Conservation (phyloP, 73 alveolate species). For the Breviolum minutum region DNA sequence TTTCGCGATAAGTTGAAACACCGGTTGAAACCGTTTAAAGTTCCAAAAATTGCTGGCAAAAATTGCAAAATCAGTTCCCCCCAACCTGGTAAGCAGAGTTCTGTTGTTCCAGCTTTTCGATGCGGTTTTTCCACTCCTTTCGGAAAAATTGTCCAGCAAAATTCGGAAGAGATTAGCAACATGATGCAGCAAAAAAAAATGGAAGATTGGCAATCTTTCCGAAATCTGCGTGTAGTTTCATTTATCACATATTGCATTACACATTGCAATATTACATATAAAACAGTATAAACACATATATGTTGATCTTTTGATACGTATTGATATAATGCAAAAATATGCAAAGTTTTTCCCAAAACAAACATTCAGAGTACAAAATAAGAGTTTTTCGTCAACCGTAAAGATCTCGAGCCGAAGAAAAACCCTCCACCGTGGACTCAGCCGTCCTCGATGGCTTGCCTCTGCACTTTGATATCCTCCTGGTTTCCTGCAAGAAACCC, state of each 20-base stretch:
- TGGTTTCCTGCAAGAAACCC: background rate
- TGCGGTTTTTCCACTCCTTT: conserved; percentile 84
- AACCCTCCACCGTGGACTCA: background rate
- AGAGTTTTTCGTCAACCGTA: conserved; percentile 4
- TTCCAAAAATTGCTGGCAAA: no score
- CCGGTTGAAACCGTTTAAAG: no score
- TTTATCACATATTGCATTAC: no score
- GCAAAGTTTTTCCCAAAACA: background rate
- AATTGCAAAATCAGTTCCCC: no score
- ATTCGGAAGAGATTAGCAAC: background rate
- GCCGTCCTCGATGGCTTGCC: conserved; percentile 49
- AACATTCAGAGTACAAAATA: background rate
- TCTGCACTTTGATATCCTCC: conserved; percentile 50
- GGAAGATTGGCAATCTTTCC: background rate
- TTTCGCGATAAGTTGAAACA: no score
- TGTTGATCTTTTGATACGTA: no score
- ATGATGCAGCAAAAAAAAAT: background rate
- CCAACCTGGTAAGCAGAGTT: conserved; percentile 36
- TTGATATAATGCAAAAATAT: no score
- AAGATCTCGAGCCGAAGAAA: background rate
- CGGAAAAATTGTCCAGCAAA: no score
- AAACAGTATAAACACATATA: no score
- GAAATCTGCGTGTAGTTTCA: no score
- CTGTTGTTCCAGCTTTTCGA: conserved; percentile 43
- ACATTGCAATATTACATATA: no score